These are phyloP conservation scores for Syncephalis plumigaleata DNA, from an alignment of 371 early-diverging fungal genomes.

Conservation along the genomic window DNA sequence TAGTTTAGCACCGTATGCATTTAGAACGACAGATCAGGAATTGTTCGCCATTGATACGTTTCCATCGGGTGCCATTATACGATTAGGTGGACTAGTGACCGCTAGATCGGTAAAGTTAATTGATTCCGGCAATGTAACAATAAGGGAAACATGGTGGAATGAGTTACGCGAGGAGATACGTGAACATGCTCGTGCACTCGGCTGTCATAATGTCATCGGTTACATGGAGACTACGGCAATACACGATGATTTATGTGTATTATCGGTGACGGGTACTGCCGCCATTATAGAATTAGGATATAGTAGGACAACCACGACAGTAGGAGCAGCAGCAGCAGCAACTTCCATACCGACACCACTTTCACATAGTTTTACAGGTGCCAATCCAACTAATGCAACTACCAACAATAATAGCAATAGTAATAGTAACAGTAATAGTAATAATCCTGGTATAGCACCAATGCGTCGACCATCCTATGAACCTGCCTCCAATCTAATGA, in stretches of 20 bases:
- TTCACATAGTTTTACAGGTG: no score
- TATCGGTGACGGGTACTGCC: constrained; percentile 54
- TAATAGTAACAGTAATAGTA: no score
- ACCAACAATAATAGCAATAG: no score
- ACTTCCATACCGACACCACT: no score
- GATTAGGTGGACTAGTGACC: constrained; percentile 47
- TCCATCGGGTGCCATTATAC: constrained; percentile 30
- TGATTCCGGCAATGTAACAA: constrained; percentile 30
- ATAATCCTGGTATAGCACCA: no score
- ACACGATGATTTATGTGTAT: constrained; percentile 37
- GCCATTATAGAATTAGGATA: constrained; percentile 19
- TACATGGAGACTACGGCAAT: constrained; percentile 42
- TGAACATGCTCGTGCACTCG: constrained; percentile 36
- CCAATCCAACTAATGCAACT: no score
- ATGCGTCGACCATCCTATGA: no score
- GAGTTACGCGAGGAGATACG: constrained; percentile 60
- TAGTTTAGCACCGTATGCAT: constrained; percentile 7
- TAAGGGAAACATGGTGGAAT: constrained; percentile 52
- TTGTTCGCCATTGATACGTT: constrained; percentile 33
- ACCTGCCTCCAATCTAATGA: no score
- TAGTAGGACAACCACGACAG: no score
- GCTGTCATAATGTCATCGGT: constrained; percentile 45
- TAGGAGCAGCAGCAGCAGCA: no score
- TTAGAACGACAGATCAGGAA: constrained; percentile 19
- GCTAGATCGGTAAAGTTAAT: constrained; percentile 52